Conservation (phyloP, 2,329 filamentous ascomycete genomes). For the Gaeumannomyces sp. region DNA sequence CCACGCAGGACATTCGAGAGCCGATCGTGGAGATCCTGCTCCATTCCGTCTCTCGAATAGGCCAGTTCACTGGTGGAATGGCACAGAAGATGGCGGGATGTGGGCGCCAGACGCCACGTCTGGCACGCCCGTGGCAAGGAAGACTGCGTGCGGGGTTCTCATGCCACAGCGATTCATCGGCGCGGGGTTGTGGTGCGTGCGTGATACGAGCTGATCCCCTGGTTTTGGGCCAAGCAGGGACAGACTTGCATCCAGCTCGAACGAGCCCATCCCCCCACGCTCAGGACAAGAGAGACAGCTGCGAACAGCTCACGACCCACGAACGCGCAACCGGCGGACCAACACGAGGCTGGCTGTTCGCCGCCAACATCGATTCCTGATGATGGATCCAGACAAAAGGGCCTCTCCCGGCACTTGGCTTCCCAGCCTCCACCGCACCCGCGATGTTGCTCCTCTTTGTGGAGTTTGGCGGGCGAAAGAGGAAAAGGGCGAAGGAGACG, state of each 20-base stretch:
- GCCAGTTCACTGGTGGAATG: too few species aligned
- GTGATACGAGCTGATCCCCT: not conserved
- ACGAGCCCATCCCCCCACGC: not conserved
- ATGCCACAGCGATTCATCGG: not conserved
- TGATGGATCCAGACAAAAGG: not conserved
- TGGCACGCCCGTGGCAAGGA: too few species aligned
- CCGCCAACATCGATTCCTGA: not conserved
- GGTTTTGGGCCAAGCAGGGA: not conserved
- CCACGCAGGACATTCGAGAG: too few species aligned
- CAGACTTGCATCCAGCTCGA: not conserved
- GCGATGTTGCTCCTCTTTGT: not conserved
- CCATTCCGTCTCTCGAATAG: too few species aligned
- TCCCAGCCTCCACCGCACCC: not conserved
- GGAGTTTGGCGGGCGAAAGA: not conserved
- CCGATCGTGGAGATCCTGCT: too few species aligned
- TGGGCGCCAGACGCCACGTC: too few species aligned
- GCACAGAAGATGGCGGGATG: too few species aligned
- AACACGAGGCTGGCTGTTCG: not conserved
- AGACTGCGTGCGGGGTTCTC: not conserved
- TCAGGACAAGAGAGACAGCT: not conserved
- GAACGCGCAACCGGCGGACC: not conserved
- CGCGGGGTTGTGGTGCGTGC: not conserved
- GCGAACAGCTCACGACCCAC: not conserved
- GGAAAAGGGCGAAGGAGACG: not conserved
- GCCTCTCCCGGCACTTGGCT: not conserved